Conservation (phyloP, 1,139 yeast genomes). For the Spencermartinsiella ligniputridi region DNA sequence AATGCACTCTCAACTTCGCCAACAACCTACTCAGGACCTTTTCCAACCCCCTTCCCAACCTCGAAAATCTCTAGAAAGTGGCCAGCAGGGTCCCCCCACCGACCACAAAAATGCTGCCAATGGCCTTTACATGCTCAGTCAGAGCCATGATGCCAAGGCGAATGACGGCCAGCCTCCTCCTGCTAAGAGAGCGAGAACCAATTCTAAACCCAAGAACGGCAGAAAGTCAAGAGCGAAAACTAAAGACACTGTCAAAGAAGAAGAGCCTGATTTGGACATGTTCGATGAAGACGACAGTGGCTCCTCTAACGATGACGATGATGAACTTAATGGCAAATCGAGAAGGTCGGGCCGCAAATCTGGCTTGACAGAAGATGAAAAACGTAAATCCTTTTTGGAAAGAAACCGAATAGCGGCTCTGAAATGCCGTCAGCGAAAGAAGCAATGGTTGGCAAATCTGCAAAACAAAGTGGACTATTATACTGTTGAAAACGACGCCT, state of each 20-base stretch:
- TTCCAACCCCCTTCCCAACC: conserved; percentile 1
- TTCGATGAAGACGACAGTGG: conserved; percentile 1
- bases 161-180: background rate
- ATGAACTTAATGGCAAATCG: conserved; percentile 12
- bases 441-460: conserved; percentile 79
- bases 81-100: no score
- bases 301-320: conserved; percentile 12
- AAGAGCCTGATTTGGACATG: conserved; percentile 2
- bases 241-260: background rate
- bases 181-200: background rate
- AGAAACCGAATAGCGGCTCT: conserved; percentile 93
- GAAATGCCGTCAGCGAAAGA: conserved; percentile 91
- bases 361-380: conserved; percentile 53
- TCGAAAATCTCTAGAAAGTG: background rate
- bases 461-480: conserved; percentile 72
- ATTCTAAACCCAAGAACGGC: background rate
- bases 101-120: conserved; percentile 24
- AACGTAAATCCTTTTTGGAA: conserved; percentile 78
- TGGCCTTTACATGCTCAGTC: conserved; percentile 31
- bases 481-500: conserved; percentile 64
- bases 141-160: conserved; percentile 6
- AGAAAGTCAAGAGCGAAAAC: conserved; percentile 1
- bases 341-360: background rate
- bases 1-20: conserved; percentile 8
- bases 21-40: background rate